Evolutionary conservation across 257 asterid species (phyloP).

Genomic region (Phtheirospermum japonicum): DNA sequence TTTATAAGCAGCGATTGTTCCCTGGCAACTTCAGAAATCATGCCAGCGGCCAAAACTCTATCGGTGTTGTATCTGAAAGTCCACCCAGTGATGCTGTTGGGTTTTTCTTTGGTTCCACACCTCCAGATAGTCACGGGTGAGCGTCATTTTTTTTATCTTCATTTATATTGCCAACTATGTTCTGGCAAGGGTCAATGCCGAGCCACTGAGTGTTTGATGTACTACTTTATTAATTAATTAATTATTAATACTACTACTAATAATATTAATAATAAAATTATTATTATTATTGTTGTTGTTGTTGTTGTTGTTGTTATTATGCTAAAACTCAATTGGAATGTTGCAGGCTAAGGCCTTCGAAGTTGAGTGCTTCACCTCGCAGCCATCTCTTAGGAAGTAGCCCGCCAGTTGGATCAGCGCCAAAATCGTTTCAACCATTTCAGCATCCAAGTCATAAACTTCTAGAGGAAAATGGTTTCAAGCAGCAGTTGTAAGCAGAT

Average conservation of each 20-base stretch:
- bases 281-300: too few relatives aligned
- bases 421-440: conserved; percentile 79
- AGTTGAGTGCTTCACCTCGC: conserved; percentile 75
- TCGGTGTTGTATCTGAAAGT: conserved; percentile 59
- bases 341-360: conserved; percentile 59
- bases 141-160: conserved; percentile 26
- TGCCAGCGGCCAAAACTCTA: conserved; percentile 45
- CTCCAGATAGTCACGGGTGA: conserved; percentile 76
- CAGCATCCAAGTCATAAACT: conserved; percentile 91
- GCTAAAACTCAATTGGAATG: conserved; percentile 26
- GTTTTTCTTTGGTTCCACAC: conserved; percentile 88
- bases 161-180: conserved; percentile 12
- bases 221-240: too few relatives aligned
- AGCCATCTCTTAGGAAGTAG: conserved; percentile 57
- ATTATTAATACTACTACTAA: too few relatives aligned
- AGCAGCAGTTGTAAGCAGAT: conserved; percentile 74
- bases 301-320: too few relatives aligned
- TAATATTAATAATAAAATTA: too few relatives aligned
- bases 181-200: conserved; percentile 13
- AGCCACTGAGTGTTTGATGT: neutral
- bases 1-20: conserved; percentile 65
- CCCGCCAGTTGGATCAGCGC: conserved; percentile 81
- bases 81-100: conserved; percentile 83
- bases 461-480: conserved; percentile 82
- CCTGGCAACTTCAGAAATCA: conserved; percentile 48